Conservation (phyloP, 1,284 basidiomycete species). For the Cryptococcus sp. region DNA sequence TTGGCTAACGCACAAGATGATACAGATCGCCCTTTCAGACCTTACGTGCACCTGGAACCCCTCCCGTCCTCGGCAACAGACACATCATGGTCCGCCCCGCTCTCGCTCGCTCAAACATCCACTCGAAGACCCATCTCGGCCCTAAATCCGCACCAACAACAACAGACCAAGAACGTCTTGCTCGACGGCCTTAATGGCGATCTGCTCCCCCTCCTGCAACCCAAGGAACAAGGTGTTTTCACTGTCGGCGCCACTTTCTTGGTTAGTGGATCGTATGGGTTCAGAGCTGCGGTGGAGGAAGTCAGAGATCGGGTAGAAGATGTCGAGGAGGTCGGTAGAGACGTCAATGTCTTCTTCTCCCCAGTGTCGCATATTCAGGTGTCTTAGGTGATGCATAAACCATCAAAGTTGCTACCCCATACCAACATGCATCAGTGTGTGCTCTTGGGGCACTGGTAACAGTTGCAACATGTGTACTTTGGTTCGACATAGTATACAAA, state of each 20-base stretch:
- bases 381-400: neutral
- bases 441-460: no score
- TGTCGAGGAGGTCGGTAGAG: conserved; percentile 1
- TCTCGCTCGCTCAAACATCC: conserved; percentile 14
- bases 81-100: conserved; percentile 31
- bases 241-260: conserved; percentile 71
- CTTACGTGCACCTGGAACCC: conserved; percentile 45
- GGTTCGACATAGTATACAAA: no score
- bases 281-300: conserved; percentile 59
- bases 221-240: conserved; percentile 60
- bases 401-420: no score
- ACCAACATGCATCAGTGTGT: no score
- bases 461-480: no score
- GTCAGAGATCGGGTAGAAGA: conserved; percentile 12
- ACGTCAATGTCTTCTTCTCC: conserved; percentile 34
- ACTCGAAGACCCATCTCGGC: conserved; percentile 10
- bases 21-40: conserved; percentile 30
- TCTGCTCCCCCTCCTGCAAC: conserved; percentile 61
- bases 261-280: conserved; percentile 68
- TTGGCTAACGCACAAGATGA: neutral
- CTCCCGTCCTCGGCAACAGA: conserved; percentile 33
- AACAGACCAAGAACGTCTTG: conserved; percentile 63
- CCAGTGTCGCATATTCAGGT: conserved; percentile 23
- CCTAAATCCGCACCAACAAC: conserved; percentile 50
- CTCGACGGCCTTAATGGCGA: conserved; percentile 67